These are phyloP conservation scores for Xylaria longipes DNA, from an alignment of 495 filamentous ascomycete genomes.

Conservation along the genomic window DNA sequence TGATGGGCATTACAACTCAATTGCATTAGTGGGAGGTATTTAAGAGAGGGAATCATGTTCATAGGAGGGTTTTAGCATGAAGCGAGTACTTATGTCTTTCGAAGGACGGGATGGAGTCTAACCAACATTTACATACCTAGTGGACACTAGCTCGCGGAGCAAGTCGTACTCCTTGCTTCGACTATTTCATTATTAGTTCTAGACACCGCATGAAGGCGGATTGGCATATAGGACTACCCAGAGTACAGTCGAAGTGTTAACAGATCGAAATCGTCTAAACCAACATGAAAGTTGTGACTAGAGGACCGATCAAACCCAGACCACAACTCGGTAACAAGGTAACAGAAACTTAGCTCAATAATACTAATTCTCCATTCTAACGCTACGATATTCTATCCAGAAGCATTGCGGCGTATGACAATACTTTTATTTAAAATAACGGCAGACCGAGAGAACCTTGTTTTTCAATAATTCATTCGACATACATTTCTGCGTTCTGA, in stretches of 20 bases:
- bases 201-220: not conserved
- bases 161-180: not conserved
- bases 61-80: conserved; percentile 15
- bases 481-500: not conserved
- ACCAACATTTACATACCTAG: conserved; percentile 13
- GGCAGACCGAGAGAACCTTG: not conserved
- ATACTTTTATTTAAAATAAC: not conserved
- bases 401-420: not conserved
- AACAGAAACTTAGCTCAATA: not conserved
- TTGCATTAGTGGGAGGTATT: conserved; percentile 16
- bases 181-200: conserved; percentile 4
- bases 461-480: not conserved
- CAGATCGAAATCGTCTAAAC: not conserved
- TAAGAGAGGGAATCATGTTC: conserved; percentile 3
- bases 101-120: not conserved
- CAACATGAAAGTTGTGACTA: too few species aligned
- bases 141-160: not conserved
- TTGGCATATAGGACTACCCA: not conserved
- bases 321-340: not conserved
- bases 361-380: not conserved
- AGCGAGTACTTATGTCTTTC: conserved; percentile 15
- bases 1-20: conserved; percentile 6
- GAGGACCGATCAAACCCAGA: not conserved
- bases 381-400: not conserved
- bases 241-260: not conserved